Percentiles rank a stretch among this genome's conserved stretches.
Evolutionary conservation across 2,329 filamentous ascomycete genomes (phyloP).

Genomic region (Trichothecium sympodiale): DNA sequence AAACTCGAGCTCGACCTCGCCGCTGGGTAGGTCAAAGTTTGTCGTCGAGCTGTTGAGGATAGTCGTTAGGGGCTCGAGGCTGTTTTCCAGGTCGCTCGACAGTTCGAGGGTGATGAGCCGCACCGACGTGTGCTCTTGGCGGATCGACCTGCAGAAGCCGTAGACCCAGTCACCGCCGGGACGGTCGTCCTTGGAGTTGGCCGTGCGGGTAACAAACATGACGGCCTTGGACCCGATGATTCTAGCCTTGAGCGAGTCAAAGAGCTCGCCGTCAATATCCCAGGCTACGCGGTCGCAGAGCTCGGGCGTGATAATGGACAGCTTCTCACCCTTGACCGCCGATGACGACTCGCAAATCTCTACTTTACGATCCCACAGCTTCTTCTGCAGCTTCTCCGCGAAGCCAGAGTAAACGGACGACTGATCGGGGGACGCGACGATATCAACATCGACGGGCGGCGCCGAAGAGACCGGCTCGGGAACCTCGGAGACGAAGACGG

Average conservation of each 20-base stretch:
- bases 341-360: constrained; percentile 1
- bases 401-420: constrained; percentile 1
- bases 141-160: constrained; percentile 4
- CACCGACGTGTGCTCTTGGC: constrained; percentile 3
- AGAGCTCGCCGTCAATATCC: constrained; percentile 3
- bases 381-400: constrained; percentile 4
- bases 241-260: constrained; percentile 3
- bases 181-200: constrained; percentile 3
- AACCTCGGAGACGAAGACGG: constrained; percentile 5
- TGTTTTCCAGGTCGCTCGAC: constrained; percentile 1
- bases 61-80: constrained; percentile 3
- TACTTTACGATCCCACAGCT: constrained; percentile 2
- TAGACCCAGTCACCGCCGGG: constrained; percentile 5
- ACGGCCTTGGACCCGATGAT: constrained; percentile 3
- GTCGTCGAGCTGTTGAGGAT: constrained; percentile 5
- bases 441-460: constrained; percentile 2
- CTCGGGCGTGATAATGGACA: constrained; percentile 4
- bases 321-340: constrained; percentile 3
- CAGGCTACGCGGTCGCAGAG: constrained; percentile 4
- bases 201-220: constrained; percentile 5
- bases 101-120: constrained; percentile 5
- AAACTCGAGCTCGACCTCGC: constrained; percentile 8
- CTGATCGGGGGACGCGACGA: not conserved
- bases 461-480: constrained; percentile 2
- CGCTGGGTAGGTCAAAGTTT: constrained; percentile 3